Evolutionary conservation across 805 yeast genomes (phyloP).

Genomic region (Debaryomyces tyrocola): DNA sequence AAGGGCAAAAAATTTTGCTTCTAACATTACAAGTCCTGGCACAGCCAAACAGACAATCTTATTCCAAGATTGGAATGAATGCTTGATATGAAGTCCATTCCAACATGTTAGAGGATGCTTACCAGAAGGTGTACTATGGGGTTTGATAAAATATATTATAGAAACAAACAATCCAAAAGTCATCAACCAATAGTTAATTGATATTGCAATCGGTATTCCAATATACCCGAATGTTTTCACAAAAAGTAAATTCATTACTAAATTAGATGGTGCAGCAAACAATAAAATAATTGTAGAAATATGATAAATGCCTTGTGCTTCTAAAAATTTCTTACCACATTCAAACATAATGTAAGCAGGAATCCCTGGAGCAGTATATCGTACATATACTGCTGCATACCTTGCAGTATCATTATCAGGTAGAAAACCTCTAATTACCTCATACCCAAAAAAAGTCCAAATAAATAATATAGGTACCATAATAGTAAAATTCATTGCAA

Average conservation of each 20-base stretch:
- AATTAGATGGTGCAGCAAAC: constrained; percentile 55
- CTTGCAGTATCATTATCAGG: constrained; percentile 49
- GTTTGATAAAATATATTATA: constrained; percentile 33
- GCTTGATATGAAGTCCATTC: constrained; percentile 45
- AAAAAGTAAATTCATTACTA: constrained; percentile 44
- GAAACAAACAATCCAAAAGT: constrained; percentile 42
- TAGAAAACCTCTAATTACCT: constrained; percentile 41
- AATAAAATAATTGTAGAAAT: constrained; percentile 53
- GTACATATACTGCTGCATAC: constrained; percentile 49
- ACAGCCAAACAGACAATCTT: constrained; percentile 46
- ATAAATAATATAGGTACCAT: constrained; percentile 41
- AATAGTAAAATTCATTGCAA: constrained; percentile 55
- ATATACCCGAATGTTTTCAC: constrained; percentile 50
- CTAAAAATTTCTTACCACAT: constrained; percentile 55
- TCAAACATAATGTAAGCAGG: constrained; percentile 59
- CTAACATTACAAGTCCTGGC: constrained; percentile 59
- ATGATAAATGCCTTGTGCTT: constrained; percentile 60
- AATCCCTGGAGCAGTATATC: constrained; percentile 49
- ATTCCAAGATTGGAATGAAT: constrained; percentile 48
- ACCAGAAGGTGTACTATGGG: constrained; percentile 44
- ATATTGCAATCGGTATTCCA: constrained; percentile 60
- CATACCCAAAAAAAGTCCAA: constrained; percentile 45
- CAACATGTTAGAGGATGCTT: constrained; percentile 49
- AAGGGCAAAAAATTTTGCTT: constrained; percentile 60
- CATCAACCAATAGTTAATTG: constrained; percentile 59